phyloP scores from a whole-genome alignment of 148 eudicot genomes.

The Vaccinium corymbosum region DNA sequence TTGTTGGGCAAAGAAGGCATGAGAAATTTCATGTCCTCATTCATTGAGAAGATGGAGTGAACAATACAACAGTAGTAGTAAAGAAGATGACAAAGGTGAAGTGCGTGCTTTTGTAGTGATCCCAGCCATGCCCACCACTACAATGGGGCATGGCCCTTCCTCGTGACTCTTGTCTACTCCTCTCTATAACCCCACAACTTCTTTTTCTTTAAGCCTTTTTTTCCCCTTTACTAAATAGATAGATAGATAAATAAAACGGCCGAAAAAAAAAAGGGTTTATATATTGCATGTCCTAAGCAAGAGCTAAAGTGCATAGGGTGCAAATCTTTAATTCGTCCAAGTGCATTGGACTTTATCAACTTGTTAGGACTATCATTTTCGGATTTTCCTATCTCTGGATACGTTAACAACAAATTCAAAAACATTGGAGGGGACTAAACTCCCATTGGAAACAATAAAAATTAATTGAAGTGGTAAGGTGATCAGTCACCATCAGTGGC shows the following conservation, averaged over 20 bases:
- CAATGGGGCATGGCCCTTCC: not conserved
- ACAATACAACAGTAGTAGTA: not conserved
- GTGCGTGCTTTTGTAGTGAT: not conserved
- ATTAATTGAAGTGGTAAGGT: not conserved
- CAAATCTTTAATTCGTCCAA: not conserved
- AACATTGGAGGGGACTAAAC: not conserved
- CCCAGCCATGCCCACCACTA: not conserved
- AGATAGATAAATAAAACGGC: no score
- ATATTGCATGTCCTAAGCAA: not conserved
- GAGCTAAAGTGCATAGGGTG: not conserved
- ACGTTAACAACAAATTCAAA: not conserved
- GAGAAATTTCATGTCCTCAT: not conserved
- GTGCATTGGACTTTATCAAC: not conserved
- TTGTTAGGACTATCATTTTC: not conserved
- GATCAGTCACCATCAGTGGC: not conserved
- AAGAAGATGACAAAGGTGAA: not conserved
- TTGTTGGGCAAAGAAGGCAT: not conserved
- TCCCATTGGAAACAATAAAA: not conserved
- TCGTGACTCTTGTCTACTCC: slow-evolving; percentile 4
- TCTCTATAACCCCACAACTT: not conserved
- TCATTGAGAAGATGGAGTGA: not conserved
- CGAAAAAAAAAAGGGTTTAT: not conserved
- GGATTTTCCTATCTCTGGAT: not conserved
- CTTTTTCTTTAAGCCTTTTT: not conserved
- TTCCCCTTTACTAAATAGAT: not conserved